Evolutionary conservation across 1,284 basidiomycete species (phyloP).

Genomic region (Ustilago shanxiensis): DNA sequence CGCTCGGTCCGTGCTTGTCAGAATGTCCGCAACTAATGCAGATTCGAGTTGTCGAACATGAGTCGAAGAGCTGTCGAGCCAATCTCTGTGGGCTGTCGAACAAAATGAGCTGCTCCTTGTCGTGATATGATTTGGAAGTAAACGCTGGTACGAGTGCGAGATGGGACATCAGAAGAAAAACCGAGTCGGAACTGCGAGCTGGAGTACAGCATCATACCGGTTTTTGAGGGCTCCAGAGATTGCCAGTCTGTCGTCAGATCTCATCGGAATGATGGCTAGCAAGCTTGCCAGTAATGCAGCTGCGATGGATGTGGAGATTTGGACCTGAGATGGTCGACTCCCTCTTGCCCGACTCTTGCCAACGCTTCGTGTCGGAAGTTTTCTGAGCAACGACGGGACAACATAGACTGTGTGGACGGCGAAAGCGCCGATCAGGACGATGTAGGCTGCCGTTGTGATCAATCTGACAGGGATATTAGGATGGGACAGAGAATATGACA

Average conservation of each 20-base stretch:
- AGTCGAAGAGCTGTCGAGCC: too few relatives aligned
- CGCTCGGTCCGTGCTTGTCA: too few relatives aligned
- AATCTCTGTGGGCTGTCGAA: too few relatives aligned
- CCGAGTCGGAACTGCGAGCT: slow-evolving; percentile 15
- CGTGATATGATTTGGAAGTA: too few relatives aligned
- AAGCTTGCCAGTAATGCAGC: slow-evolving; percentile 26
- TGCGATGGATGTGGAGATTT: slow-evolving; percentile 3
- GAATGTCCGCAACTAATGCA: too few relatives aligned
- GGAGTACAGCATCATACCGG: slow-evolving; percentile 43
- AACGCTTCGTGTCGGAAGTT: background rate
- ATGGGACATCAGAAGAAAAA: slow-evolving; percentile 25
- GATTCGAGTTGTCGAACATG: too few relatives aligned
- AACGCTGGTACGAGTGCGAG: too few relatives aligned
- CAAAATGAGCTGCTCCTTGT: too few relatives aligned
- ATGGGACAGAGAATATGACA: slow-evolving; percentile 42
- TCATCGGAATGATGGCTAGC: slow-evolving; percentile 22
- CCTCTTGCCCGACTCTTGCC: too few relatives aligned
- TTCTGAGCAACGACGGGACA: slow-evolving; percentile 16
- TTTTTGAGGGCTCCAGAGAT: slow-evolving; percentile 29
- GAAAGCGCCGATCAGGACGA: slow-evolving; percentile 33
- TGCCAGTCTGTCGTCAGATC: slow-evolving; percentile 4
- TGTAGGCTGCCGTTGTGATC: slow-evolving; percentile 24
- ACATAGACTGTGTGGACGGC: slow-evolving; percentile 35
- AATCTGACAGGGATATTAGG: slow-evolving; percentile 3
- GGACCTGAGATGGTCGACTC: slow-evolving; percentile 7